These are phyloP conservation scores for Ramularia endophylla DNA, from an alignment of 2,329 filamentous ascomycete genomes.

Conservation along the genomic window DNA sequence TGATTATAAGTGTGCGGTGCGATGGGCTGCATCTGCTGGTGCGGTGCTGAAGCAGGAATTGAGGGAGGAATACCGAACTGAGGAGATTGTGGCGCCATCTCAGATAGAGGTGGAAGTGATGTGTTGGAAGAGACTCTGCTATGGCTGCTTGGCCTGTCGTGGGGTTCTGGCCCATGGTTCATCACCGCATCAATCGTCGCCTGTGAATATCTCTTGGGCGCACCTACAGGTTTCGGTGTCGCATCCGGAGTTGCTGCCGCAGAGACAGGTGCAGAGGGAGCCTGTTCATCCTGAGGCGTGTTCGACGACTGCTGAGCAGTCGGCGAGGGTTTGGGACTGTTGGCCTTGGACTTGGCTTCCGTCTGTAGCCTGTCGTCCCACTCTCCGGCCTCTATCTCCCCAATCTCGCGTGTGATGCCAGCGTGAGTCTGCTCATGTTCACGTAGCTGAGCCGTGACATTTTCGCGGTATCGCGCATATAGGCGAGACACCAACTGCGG, in stretches of 20 bases:
- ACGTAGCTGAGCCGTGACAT: slow-evolving; percentile 63
- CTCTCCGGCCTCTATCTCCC: slow-evolving; percentile 58
- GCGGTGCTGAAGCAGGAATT: slow-evolving; percentile 15
- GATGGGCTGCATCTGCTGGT: slow-evolving; percentile 20
- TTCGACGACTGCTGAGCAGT: slow-evolving; percentile 18
- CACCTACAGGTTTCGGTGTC: slow-evolving; percentile 8
- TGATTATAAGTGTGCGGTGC: slow-evolving; percentile 28
- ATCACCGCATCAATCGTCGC: slow-evolving; percentile 33
- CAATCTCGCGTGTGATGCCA: slow-evolving; percentile 59
- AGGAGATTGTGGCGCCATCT: slow-evolving; percentile 32
- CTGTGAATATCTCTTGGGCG: slow-evolving; percentile 24
- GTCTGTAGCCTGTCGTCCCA: slow-evolving; percentile 41
- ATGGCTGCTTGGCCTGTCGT: slow-evolving; percentile 22
- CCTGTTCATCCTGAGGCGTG: slow-evolving; percentile 6
- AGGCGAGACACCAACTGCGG: slow-evolving; percentile 66
- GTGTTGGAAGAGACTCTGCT: slow-evolving; percentile 27
- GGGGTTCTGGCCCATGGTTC: slow-evolving; percentile 32
- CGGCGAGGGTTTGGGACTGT: slow-evolving; percentile 23
- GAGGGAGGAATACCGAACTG: slow-evolving; percentile 24
- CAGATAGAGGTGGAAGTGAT: slow-evolving; percentile 29
- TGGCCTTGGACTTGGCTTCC: slow-evolving; percentile 9
- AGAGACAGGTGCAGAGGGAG: slow-evolving; percentile 12
- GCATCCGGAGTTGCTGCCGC: slow-evolving; percentile 15
- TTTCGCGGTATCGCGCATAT: slow-evolving; percentile 67
- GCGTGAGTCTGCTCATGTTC: slow-evolving; percentile 64